phyloP scores from a whole-genome alignment of 257 asterid species.

The Rauvolfia tetraphylla region DNA sequence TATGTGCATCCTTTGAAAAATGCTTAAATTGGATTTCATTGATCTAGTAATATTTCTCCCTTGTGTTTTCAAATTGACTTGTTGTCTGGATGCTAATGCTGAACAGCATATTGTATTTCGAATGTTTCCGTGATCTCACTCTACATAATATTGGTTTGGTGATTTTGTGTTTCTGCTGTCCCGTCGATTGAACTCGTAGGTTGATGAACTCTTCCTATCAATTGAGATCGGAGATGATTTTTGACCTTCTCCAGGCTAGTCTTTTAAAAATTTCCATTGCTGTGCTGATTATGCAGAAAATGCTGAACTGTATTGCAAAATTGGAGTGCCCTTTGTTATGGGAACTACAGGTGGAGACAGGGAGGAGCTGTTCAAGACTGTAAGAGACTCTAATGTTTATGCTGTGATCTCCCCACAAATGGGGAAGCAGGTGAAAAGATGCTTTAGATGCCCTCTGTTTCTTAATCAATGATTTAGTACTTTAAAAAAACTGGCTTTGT shows the following conservation, averaged over 20 bases:
- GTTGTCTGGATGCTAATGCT: background rate
- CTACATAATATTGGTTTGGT: too few relatives aligned
- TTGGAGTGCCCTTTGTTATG: constrained; percentile 95
- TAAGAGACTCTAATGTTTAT: constrained; percentile 60
- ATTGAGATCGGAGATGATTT: background rate
- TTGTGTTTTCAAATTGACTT: background rate
- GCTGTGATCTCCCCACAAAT: constrained; percentile 99
- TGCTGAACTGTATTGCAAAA: constrained; percentile 80
- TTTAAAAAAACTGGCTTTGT: constrained; percentile 1
- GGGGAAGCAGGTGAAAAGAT: constrained; percentile 88
- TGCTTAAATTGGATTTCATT: background rate
- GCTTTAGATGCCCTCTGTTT: background rate
- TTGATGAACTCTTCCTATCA: background rate
- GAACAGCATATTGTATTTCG: background rate
- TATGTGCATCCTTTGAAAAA: background rate
- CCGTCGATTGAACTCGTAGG: background rate
- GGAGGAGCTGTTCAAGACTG: constrained; percentile 72
- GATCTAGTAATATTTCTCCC: background rate
- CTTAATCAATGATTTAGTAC: constrained; percentile 8
- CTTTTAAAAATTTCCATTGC: background rate
- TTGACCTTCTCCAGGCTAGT: background rate
- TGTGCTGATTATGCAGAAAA: constrained; percentile 43
- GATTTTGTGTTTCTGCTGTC: background rate
- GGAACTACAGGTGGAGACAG: constrained; percentile 99
- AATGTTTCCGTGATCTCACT: background rate